Evolutionary conservation across 2,329 filamentous ascomycete species (phyloP).

Genomic region (Stemphylium vesicarium): DNA sequence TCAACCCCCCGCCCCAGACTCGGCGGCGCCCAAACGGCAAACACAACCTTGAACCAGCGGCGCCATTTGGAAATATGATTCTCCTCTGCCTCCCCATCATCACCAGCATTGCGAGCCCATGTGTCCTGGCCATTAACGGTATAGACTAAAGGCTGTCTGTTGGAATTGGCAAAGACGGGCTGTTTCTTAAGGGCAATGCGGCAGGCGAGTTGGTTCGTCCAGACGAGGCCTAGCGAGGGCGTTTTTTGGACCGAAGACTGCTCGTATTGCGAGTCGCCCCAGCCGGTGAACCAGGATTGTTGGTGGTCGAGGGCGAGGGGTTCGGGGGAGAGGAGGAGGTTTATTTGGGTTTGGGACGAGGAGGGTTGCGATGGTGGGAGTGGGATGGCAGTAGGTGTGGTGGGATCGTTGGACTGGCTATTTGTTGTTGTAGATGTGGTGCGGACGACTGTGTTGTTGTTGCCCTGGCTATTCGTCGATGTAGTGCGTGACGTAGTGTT

Average conservation of each 20-base stretch:
- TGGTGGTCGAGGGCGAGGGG: slow-evolving; percentile 83
- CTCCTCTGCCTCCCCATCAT: slow-evolving; percentile 34
- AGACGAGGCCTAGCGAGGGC: slow-evolving; percentile 84
- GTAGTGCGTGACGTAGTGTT: slow-evolving; percentile 36
- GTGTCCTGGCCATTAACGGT: slow-evolving; percentile 48
- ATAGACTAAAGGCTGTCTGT: slow-evolving; percentile 16
- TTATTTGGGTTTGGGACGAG: slow-evolving; percentile 9
- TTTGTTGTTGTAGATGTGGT: slow-evolving; percentile 26
- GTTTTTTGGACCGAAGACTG: slow-evolving; percentile 67
- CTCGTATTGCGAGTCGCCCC: slow-evolving; percentile 70
- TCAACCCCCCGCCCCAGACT: slow-evolving; percentile 64
- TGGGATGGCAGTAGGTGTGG: slow-evolving; percentile 25
- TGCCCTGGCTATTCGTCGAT: slow-evolving; percentile 1
- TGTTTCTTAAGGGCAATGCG: slow-evolving; percentile 82
- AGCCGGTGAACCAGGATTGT: slow-evolving; percentile 93
- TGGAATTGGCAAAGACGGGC: slow-evolving; percentile 54
- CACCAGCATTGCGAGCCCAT: slow-evolving; percentile 39
- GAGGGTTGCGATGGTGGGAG: slow-evolving; percentile 21
- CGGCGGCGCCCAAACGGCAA: slow-evolving; percentile 74
- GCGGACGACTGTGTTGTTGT: not conserved
- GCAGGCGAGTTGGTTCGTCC: slow-evolving; percentile 86
- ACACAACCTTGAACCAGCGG: slow-evolving; percentile 87
- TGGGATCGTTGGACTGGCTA: slow-evolving; percentile 29
- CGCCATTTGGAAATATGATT: slow-evolving; percentile 65
- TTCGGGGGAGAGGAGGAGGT: slow-evolving; percentile 52